These are phyloP conservation scores for Populus hybrid DNA, from an alignment of 441 rosid species.

Conservation along the genomic window DNA sequence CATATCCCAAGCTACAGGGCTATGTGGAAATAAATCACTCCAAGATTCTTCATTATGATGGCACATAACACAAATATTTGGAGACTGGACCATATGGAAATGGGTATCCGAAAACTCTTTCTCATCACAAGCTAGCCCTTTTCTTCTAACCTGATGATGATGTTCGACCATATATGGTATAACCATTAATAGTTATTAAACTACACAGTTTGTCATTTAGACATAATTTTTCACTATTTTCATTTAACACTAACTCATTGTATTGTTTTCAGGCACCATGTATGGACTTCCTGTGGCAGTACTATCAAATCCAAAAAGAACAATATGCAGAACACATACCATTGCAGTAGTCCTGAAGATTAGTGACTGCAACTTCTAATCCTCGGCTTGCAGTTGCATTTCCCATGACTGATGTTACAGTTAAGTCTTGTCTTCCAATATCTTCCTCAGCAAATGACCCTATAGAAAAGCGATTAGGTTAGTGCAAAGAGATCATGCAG, in stretches of 20 bases:
- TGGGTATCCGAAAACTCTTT: not conserved
- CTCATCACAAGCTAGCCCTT: not conserved
- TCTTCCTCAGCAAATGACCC: slow-evolving; percentile 99
- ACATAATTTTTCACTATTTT: not conserved
- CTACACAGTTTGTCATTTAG: not conserved
- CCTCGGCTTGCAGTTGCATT: slow-evolving; percentile 95
- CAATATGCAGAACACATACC: slow-evolving; percentile 43
- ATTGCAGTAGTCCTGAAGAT: slow-evolving; percentile 99
- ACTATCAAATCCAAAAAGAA: slow-evolving; percentile 3
- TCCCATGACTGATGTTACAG: slow-evolving; percentile 67
- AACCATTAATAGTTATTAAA: not conserved
- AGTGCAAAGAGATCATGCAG: not conserved
- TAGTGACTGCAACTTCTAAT: slow-evolving; percentile 96
- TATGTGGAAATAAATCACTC: not conserved
- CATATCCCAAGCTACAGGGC: not conserved
- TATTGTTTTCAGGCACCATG: not conserved
- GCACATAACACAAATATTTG: not conserved
- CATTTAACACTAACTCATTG: not conserved
- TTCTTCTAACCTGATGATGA: not conserved
- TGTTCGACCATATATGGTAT: not conserved
- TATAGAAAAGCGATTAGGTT: slow-evolving; percentile 11
- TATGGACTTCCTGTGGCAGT: not conserved
- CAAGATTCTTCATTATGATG: not conserved
- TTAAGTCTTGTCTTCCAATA: slow-evolving; percentile 78
- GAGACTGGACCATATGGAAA: not conserved